phyloP scores from a whole-genome alignment of 805 yeast species.

The Wickerhamomyces xylosicus region DNA sequence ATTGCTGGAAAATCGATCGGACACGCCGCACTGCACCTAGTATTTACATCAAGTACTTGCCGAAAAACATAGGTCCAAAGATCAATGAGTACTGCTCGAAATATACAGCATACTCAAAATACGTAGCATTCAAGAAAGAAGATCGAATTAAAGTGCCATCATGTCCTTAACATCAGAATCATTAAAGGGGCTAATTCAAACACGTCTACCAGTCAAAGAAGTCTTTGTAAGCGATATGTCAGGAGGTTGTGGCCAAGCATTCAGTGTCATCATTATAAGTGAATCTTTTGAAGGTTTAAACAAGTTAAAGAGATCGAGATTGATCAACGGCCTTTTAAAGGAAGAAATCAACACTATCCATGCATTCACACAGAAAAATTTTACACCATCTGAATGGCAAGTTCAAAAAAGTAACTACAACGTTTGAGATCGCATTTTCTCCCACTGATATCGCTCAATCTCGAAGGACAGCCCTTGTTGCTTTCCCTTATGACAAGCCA shows the following conservation, averaged over 20 bases:
- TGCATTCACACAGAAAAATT: slow-evolving; percentile 91
- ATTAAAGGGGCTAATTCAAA: slow-evolving; percentile 39
- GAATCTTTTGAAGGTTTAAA: slow-evolving; percentile 69
- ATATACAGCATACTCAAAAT: too few species aligned
- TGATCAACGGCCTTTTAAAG: slow-evolving; percentile 70
- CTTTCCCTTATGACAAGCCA: too few species aligned
- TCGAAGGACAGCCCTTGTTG: too few species aligned
- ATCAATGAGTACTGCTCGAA: too few species aligned
- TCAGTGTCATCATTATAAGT: slow-evolving; percentile 82
- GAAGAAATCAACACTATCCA: slow-evolving; percentile 85
- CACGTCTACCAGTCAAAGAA: slow-evolving; percentile 48
- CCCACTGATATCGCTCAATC: too few species aligned
- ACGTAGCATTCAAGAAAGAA: neutral
- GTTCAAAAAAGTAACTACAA: slow-evolving; percentile 16
- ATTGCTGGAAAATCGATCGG: too few species aligned
- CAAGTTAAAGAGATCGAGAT: slow-evolving; percentile 74
- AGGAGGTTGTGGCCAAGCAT: slow-evolving; percentile 94
- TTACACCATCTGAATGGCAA: slow-evolving; percentile 83
- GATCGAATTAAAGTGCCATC: neutral
- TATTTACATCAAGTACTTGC: too few species aligned
- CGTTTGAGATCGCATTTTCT: slow-evolving; percentile 4
- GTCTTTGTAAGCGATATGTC: slow-evolving; percentile 71
- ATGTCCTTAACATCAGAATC: slow-evolving; percentile 22
- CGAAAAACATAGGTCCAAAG: too few species aligned
- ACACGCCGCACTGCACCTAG: too few species aligned